These are phyloP conservation scores for Cryptococcus neoformans DNA, from an alignment of 1,284 basidiomycete genomes.

Conservation along the genomic window DNA sequence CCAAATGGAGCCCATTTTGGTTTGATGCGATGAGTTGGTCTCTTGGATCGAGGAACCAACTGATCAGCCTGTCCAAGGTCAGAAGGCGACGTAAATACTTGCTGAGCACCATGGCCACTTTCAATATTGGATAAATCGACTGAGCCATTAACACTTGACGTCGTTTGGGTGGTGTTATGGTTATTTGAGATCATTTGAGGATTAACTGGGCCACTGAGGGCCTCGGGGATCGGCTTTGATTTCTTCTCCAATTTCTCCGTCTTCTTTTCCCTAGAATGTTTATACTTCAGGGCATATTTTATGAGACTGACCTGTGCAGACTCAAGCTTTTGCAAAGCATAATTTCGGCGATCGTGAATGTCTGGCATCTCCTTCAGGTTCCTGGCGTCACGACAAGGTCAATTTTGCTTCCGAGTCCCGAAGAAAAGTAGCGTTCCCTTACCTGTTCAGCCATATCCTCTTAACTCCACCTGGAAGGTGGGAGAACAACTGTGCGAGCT, in stretches of 20 bases:
- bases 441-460: conserved; percentile 69
- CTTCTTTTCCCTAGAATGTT: conserved; percentile 25
- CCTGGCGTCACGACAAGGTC: conserved; percentile 27
- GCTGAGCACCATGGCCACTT: conserved; percentile 1
- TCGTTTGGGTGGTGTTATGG: neutral
- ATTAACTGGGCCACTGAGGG: conserved; percentile 31
- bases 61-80: conserved; percentile 52
- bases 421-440: conserved; percentile 26
- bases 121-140: conserved; percentile 1
- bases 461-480: conserved; percentile 75
- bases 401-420: neutral
- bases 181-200: conserved; percentile 21
- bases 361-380: conserved; percentile 62
- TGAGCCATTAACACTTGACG: neutral
- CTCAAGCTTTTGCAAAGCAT: conserved; percentile 63
- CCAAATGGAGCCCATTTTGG: conserved; percentile 59
- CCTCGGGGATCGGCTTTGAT: conserved; percentile 36
- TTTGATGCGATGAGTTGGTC: conserved; percentile 76
- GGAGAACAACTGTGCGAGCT: conserved; percentile 61
- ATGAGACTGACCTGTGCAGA: conserved; percentile 60
- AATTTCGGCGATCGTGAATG: conserved; percentile 59
- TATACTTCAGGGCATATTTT: conserved; percentile 54
- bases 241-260: conserved; percentile 33
- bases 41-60: conserved; percentile 63
- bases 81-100: conserved; percentile 8